Base-by-base conservation (phyloP, 305 asterid genomes). In the Solanum chacoense region DNA sequence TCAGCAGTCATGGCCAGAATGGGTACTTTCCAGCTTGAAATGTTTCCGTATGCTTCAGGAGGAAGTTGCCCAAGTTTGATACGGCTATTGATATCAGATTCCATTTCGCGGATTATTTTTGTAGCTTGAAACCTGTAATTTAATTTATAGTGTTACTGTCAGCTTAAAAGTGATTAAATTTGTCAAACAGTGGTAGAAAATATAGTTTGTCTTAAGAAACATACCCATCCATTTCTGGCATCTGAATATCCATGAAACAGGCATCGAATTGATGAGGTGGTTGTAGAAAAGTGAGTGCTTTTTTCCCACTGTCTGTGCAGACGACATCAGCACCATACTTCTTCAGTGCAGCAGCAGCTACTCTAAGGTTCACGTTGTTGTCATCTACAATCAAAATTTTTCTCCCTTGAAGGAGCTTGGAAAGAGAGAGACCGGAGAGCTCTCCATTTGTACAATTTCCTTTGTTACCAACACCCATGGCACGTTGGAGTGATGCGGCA, bases 221-320 rank as follows among this genome's bases (percentile, higher is more conserved):
- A 90, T 93, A 96, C 99, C 99, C 99, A 40, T 97, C 98, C 98
- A 96, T 96, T 92, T 94, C 98, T 2, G 99, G 99, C 99, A 97
- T 97, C 92, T 97, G 99, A 87, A 97, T 97, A 88, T 97, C 99
- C 99, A 97, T 97, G 93, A 97, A 97, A 89, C 99, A 97, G 28
- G 99, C 99, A 92, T 97, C 98, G 22, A 97, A 95, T 22, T 76
- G 90, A 91, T 97, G 99, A 28, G 98, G 99, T 6, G 99, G 99
- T 34, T 94, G 93, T 71, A 97, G 89, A 88, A 92, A 88, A 0
- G 91, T 45, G 88, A 97, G 93, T 3, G 99, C 97, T 14, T 95
- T 92, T 90, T 77, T 91, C 85, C 99, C 99, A 71, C 96, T 91
- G 40, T 95, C 99, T 26, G 94, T 96, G 89, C 94, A 91, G 16